A percentile compares a stretch with the other conserved stretches of the same genome.
phyloP scores from a whole-genome alignment of 139 green algal genomes.

The Asterochloris sp. region DNA sequence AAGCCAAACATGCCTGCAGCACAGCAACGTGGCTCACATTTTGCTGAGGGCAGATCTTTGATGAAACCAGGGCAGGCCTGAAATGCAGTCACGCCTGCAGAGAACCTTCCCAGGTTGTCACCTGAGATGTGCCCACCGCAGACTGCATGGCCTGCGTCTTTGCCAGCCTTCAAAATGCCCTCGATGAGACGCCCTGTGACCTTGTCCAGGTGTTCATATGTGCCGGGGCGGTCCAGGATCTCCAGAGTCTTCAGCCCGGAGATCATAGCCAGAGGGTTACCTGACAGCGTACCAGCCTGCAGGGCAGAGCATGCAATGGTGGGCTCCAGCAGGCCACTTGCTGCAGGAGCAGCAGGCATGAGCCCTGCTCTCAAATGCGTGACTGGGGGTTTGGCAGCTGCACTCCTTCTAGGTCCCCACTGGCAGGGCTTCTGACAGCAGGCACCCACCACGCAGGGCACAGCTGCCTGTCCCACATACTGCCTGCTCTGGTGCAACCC shows the following conservation, averaged over 20 bases:
- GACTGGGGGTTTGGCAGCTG: no score
- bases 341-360: no score
- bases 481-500: not conserved
- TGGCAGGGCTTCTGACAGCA: no score
- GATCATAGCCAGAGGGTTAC: conserved; percentile 98
- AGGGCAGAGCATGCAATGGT: not conserved
- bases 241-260: conserved; percentile 98
- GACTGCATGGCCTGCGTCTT: conserved; percentile 84
- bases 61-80: not conserved
- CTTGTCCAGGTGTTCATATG: conserved; percentile 94
- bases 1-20: conserved; percentile 96
- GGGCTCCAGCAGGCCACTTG: no score
- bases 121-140: conserved; percentile 87
- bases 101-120: conserved; percentile 2
- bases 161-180: conserved; percentile 83
- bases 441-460: no score
- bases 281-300: conserved; percentile 90
- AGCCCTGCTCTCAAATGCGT: no score
- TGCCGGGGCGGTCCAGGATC: conserved; percentile 84
- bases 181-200: conserved; percentile 85
- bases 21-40: not conserved
- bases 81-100: no score
- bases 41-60: not conserved
- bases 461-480: no score
- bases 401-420: no score